These are phyloP conservation scores for Chaetoceros muelleri DNA, from an alignment of 108 stramenopile genomes.

Conservation along the genomic window DNA sequence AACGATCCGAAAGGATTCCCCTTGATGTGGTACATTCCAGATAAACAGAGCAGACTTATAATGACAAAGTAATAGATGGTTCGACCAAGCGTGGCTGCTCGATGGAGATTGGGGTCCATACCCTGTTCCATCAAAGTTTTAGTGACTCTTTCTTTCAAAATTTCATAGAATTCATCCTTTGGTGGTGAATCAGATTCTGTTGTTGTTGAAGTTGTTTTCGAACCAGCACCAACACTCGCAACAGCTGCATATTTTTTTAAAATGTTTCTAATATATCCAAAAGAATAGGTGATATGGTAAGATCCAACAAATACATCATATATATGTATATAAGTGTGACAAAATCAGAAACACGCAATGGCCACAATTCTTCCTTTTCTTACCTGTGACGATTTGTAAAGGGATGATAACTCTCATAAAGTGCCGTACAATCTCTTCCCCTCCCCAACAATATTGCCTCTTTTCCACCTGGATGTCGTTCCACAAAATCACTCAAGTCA, in stretches of 20 bases:
- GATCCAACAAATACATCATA: too few species aligned
- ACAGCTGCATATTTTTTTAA: too few species aligned
- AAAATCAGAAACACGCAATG: neutral
- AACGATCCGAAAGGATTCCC: conserved; percentile 30
- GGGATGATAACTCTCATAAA: conserved; percentile 55
- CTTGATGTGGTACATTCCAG: conserved; percentile 20
- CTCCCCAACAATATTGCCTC: conserved; percentile 44
- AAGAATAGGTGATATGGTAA: too few species aligned
- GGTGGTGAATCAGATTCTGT: neutral
- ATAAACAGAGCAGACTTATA: neutral
- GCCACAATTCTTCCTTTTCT: neutral
- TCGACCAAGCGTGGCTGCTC: conserved; percentile 18
- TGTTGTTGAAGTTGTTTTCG: neutral
- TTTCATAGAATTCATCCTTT: conserved; percentile 34
- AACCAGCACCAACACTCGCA: neutral
- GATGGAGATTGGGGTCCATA: conserved; percentile 30
- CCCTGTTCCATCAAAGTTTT: conserved; percentile 15
- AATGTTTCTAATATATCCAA: too few species aligned
- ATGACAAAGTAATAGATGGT: conserved; percentile 23
- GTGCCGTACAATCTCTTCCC: conserved; percentile 56
- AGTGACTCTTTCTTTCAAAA: conserved; percentile 21
- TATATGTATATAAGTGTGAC: too few species aligned
- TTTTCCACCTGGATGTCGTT: conserved; percentile 44
- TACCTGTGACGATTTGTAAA: conserved; percentile 23
- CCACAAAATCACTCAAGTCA: conserved; percentile 37